Conservation (phyloP, 257 asterid species). For the Paraleonurus japonicus region DNA sequence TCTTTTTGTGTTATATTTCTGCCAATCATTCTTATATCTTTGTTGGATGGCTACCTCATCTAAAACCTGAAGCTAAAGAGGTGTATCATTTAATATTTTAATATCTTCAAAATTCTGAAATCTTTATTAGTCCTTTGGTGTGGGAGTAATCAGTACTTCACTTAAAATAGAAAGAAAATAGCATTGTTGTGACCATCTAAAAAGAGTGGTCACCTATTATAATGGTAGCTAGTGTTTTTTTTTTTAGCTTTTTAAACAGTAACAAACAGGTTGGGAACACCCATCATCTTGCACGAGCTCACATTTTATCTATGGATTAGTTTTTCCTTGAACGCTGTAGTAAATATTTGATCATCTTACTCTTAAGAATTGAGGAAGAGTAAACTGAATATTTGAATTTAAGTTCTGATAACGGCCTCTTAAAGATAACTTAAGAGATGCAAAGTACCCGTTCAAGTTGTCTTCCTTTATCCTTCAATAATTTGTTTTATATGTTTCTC, state of each 20-base stretch:
- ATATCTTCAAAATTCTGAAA: neutral
- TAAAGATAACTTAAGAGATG: neutral
- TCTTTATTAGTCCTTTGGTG: neutral
- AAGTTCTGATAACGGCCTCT: neutral
- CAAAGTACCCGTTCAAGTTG: neutral
- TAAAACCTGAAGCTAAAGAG: neutral
- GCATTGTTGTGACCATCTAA: neutral
- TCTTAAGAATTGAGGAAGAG: neutral
- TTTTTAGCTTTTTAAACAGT: neutral
- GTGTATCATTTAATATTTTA: neutral
- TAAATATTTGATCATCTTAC: neutral
- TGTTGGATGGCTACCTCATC: neutral
- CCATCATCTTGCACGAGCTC: slow-evolving; percentile 8
- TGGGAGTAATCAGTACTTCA: neutral
- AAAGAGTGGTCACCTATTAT: neutral
- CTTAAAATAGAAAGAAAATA: neutral
- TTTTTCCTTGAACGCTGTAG: neutral
- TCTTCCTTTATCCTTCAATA: neutral
- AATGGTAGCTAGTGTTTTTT: neutral
- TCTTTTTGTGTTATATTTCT: neutral
- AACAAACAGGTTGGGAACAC: neutral
- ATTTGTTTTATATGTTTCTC: neutral
- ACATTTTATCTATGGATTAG: neutral
- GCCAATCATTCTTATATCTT: neutral
- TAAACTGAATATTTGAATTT: neutral